A percentile compares a stretch with the other conserved stretches of the same genome.
Conservation (phyloP, 1,139 yeast species). For the Pichia sp. region DNA sequence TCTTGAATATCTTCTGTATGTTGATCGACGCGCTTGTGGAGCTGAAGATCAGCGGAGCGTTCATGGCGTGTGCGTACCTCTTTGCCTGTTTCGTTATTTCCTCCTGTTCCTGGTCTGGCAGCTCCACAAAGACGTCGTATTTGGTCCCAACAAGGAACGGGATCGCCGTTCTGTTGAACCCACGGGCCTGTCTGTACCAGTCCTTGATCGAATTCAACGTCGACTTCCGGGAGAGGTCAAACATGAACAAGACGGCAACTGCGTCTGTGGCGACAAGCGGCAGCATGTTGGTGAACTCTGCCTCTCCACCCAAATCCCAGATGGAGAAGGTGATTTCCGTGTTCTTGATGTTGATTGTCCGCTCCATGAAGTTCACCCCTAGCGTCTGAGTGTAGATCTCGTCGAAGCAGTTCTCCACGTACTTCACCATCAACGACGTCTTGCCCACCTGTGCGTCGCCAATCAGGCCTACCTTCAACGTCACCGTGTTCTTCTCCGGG, state of each 20-base stretch:
- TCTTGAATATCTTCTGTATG: constrained; percentile 90
- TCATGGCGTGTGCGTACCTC: constrained; percentile 87
- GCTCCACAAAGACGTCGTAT: constrained; percentile 80
- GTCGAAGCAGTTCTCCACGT: constrained; percentile 90
- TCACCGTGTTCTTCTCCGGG: constrained; percentile 44
- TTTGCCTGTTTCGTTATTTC: constrained; percentile 84
- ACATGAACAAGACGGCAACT: constrained; percentile 86
- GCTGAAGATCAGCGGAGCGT: constrained; percentile 83
- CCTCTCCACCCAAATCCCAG: constrained; percentile 97
- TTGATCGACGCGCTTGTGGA: constrained; percentile 92
- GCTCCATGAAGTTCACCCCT: constrained; percentile 95
- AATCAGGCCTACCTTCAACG: constrained; percentile 85
- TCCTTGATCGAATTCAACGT: constrained; percentile 85
- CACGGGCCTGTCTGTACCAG: constrained; percentile 93
- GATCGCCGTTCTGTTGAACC: constrained; percentile 86
- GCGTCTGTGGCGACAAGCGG: constrained; percentile 93
- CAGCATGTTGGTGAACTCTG: constrained; percentile 93
- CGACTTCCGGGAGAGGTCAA: constrained; percentile 84
- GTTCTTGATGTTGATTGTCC: constrained; percentile 77
- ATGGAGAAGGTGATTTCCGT: constrained; percentile 89
- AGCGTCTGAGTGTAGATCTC: constrained; percentile 89
- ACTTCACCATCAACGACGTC: constrained; percentile 94
- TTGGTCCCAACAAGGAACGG: constrained; percentile 94
- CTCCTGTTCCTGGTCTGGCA: constrained; percentile 76
- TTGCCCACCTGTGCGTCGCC: constrained; percentile 99